Conservation (phyloP, 2,329 filamentous ascomycete species). For the Penicillium sp. region DNA sequence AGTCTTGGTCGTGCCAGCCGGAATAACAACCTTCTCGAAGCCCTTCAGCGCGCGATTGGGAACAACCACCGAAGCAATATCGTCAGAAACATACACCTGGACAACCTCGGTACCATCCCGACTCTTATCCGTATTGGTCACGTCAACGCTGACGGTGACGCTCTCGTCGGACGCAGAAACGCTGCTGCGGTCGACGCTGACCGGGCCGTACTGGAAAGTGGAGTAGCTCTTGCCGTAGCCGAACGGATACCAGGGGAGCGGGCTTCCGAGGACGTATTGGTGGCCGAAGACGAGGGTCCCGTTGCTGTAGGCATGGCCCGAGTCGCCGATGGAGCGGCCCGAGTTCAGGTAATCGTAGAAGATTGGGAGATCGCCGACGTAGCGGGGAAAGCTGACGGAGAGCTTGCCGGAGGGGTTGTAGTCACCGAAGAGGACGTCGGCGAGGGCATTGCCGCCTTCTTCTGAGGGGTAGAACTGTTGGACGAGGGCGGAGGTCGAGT, state of each 20-base stretch:
- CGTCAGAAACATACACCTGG: constrained; percentile 67
- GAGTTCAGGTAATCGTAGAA: constrained; percentile 76
- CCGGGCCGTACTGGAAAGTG: constrained; percentile 57
- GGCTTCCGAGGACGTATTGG: constrained; percentile 64
- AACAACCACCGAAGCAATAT: constrained; percentile 63
- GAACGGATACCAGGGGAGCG: constrained; percentile 65
- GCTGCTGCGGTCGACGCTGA: constrained; percentile 41
- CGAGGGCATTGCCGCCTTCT: constrained; percentile 66
- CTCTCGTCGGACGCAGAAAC: constrained; percentile 55
- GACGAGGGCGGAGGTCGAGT: constrained; percentile 64
- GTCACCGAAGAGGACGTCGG: constrained; percentile 66
- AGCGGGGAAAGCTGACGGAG: constrained; percentile 66
- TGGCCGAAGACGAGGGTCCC: constrained; percentile 65
- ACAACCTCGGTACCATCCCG: constrained; percentile 67
- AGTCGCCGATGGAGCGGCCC: constrained; percentile 56
- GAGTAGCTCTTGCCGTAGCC: constrained; percentile 69
- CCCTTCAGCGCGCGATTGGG: constrained; percentile 67
- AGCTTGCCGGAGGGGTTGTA: constrained; percentile 68
- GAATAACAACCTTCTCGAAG: constrained; percentile 66
- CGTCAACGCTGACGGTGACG: constrained; percentile 60
- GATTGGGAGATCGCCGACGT: constrained; percentile 66
- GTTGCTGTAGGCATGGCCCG: constrained; percentile 57
- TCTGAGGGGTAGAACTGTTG: constrained; percentile 77
- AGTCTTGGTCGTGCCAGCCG: constrained; percentile 60
- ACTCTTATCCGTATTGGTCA: constrained; percentile 59